A percentile compares a stretch with the other conserved stretches of the same genome.
phyloP scores from a whole-genome alignment of 805 yeast genomes.

The Candida railenensis region DNA sequence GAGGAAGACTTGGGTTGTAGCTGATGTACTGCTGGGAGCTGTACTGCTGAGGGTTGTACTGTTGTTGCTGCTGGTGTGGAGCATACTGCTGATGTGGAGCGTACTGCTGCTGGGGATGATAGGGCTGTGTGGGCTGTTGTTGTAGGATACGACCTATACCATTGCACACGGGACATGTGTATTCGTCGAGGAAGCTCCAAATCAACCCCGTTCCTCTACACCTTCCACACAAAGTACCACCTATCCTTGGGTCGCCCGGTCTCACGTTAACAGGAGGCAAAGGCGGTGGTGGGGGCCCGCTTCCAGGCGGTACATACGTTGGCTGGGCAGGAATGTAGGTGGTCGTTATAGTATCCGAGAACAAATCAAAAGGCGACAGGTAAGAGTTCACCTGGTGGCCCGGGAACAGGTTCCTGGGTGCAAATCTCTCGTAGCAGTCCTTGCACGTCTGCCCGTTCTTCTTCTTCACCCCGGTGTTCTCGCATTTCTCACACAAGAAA shows the following conservation, averaged over 20 bases:
- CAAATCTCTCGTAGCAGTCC: conserved; percentile 67
- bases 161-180: conserved; percentile 59
- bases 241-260: conserved; percentile 78
- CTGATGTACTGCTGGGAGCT: too few relatives aligned
- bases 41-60: too few relatives aligned
- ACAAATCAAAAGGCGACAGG: conserved; percentile 4
- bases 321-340: conserved; percentile 5
- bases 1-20: background rate
- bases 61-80: conserved; percentile 5
- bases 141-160: conserved; percentile 61
- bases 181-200: conserved; percentile 56
- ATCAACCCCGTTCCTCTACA: conserved; percentile 67
- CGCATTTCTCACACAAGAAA: conserved; percentile 65
- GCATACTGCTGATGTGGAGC: conserved; percentile 7
- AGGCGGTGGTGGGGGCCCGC: conserved; percentile 13
- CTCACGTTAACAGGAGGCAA: conserved; percentile 43
- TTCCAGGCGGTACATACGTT: background rate
- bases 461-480: conserved; percentile 66
- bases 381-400: background rate
- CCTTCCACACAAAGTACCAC: conserved; percentile 71
- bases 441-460: conserved; percentile 67
- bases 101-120: background rate
- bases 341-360: conserved; percentile 11
- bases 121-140: background rate
- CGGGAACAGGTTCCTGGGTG: conserved; percentile 36